phyloP scores from a whole-genome alignment of 257 asterid species.

The Avicennia marina region DNA sequence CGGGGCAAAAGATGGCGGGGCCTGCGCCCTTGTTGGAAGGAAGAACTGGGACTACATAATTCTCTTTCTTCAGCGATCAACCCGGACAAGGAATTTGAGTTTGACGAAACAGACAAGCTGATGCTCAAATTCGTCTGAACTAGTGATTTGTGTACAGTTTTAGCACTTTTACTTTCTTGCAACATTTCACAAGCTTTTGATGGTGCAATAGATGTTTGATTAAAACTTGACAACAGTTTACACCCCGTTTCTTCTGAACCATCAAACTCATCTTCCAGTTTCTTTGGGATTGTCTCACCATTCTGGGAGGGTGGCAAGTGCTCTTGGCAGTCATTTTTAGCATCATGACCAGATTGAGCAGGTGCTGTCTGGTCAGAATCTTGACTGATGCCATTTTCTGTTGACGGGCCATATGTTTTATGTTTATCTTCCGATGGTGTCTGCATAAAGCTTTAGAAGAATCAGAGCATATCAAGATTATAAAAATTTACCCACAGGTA shows the following conservation, averaged over 20 bases:
- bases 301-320: constrained; percentile 29
- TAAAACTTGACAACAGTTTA: constrained; percentile 32
- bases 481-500: too few species aligned
- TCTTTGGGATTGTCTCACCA: constrained; percentile 26
- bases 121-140: constrained; percentile 79
- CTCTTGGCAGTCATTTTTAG: constrained; percentile 26
- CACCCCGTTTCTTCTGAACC: constrained; percentile 45
- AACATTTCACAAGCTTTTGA: constrained; percentile 30
- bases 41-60: constrained; percentile 34
- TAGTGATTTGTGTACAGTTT: constrained; percentile 31
- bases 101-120: constrained; percentile 52
- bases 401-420: constrained; percentile 30
- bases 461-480: too few species aligned
- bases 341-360: constrained; percentile 37
- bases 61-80: constrained; percentile 50
- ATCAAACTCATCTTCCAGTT: constrained; percentile 24
- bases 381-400: constrained; percentile 30
- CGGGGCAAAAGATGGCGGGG: constrained; percentile 70
- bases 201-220: constrained; percentile 33
- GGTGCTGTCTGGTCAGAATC: constrained; percentile 30
- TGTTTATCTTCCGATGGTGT: constrained; percentile 40
- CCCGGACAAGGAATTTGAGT: constrained; percentile 30
- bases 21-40: constrained; percentile 53
- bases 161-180: constrained; percentile 27
- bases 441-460: constrained; percentile 50